Evolutionary conservation across 2,329 filamentous ascomycete species (phyloP), one percentile per base, ranked within the genome.

Genomic region (Ceratocystis ficicola): DNA sequence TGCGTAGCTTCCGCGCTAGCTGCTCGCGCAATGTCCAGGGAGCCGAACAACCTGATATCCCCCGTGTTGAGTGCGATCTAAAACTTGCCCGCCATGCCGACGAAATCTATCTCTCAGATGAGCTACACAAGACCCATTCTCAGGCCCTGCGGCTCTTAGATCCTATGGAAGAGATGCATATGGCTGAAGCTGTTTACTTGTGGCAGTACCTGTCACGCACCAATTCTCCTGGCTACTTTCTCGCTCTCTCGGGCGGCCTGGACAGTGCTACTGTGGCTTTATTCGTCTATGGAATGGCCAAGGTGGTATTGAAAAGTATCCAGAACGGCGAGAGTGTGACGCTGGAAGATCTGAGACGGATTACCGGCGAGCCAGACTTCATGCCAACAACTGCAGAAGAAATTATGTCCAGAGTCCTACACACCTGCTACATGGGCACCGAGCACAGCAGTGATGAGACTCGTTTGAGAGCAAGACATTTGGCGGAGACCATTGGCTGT

Each of bases 401-500:
- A 50, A 77, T 88, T 62, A 73, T 73, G 46, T 71, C 83, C 78
- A 69, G 70, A 36, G 65, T 75, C 8, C 71, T 75, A 4, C 70
- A 72, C 28, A 73, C 72, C 1, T 79, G 77, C 67, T 87, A 81
- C 72, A 84, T 86, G 82, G 85, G 83, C 25, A 86, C 80, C 0
- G 74, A 79, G 67, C 83, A 86, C 71, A 83, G 79, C 0, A 81
- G 79, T 8, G 74, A 77, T 30, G 83, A 86, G 68, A 87, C 85
- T 0, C 74, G 84, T 8, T 76, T 76, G 10, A 76, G 85, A 74
- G 86, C 89, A 1, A 81, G 82, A 71, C 78, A 81, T 0, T 78
- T 93, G 0, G 73, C 80, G 3, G 71, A 77, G 3, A 79, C 77
- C 3, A 90, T 93, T 64, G 89, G 88, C 2, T 79, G 82, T 17